Conservation (phyloP, 2,329 filamentous ascomycete species). For the Fusarium pilosicola region DNA sequence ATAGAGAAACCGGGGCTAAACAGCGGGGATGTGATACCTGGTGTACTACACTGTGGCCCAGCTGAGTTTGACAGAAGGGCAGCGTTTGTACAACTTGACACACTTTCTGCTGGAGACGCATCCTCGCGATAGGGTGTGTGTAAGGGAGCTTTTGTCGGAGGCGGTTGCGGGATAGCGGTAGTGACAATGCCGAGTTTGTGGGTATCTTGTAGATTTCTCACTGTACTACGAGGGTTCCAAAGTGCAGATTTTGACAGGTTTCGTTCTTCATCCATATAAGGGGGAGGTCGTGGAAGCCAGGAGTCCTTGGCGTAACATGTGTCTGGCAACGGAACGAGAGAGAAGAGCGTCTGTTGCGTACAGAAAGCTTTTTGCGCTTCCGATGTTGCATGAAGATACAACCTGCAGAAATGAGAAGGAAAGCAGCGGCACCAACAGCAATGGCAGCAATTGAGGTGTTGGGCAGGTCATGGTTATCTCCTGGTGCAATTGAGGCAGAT, state of each 20-base stretch:
- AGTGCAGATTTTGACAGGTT: constrained; percentile 13
- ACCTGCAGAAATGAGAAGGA: constrained; percentile 52
- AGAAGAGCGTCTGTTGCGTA: constrained; percentile 48
- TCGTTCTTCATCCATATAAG: constrained; percentile 36
- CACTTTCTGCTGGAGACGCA: constrained; percentile 47
- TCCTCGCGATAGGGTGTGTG: constrained; percentile 32
- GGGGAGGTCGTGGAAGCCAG: constrained; percentile 30
- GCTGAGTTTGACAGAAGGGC: constrained; percentile 48
- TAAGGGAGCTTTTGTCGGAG: constrained; percentile 26
- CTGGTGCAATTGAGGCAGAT: constrained; percentile 20
- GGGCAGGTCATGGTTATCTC: constrained; percentile 43
- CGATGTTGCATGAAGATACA: constrained; percentile 58
- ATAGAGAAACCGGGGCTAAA: constrained; percentile 39
- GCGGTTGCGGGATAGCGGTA: constrained; percentile 35
- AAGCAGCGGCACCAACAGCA: constrained; percentile 51
- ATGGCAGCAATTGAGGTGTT: constrained; percentile 58
- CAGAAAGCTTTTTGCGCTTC: constrained; percentile 53
- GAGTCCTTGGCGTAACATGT: constrained; percentile 41
- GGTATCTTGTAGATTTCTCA: not conserved
- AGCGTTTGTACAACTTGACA: constrained; percentile 48
- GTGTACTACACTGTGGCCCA: constrained; percentile 46
- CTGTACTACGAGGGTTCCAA: constrained; percentile 16
- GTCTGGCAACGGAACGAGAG: constrained; percentile 64
- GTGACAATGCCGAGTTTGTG: constrained; percentile 32
- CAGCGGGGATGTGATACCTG: constrained; percentile 31